Percentiles rank a stretch among this genome's conserved stretches.
phyloP scores from a whole-genome alignment of 176 grass and related monocot species.

The Carex kokanica region DNA sequence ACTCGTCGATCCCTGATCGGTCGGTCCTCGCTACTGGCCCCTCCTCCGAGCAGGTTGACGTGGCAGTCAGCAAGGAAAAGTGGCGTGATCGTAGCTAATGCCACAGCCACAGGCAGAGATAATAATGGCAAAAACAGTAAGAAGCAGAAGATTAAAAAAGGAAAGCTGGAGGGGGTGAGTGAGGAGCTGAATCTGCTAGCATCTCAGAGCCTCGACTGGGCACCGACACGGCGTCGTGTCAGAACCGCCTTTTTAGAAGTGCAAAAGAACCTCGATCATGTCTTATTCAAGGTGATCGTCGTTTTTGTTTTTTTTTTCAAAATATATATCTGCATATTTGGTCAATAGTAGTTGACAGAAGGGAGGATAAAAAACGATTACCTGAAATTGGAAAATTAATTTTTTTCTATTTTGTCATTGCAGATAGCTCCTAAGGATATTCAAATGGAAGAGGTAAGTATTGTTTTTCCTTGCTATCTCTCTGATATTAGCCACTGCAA shows the following conservation, averaged over 20 bases:
- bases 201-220: conserved; percentile 74
- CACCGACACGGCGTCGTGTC: conserved; percentile 65
- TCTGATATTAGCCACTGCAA: background rate
- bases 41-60: background rate
- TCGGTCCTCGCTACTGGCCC: background rate
- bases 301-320: background rate
- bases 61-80: background rate
- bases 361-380: background rate
- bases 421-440: conserved; percentile 80
- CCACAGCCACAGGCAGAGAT: background rate
- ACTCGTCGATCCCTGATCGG: background rate
- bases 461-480: background rate
- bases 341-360: background rate
- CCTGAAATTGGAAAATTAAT: background rate
- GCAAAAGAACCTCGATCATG: conserved; percentile 71
- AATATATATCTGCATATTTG: background rate
- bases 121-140: background rate
- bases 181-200: conserved; percentile 66
- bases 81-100: background rate
- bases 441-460: conserved; percentile 71
- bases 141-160: background rate
- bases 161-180: conserved; percentile 55
- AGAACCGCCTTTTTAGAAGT: conserved; percentile 57
- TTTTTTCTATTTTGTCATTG: background rate
- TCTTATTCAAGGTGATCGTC: conserved; percentile 64